Base-by-base conservation (phyloP, 2,329 filamentous ascomycete genomes). In the Fusarium pseudograminearum region DNA sequence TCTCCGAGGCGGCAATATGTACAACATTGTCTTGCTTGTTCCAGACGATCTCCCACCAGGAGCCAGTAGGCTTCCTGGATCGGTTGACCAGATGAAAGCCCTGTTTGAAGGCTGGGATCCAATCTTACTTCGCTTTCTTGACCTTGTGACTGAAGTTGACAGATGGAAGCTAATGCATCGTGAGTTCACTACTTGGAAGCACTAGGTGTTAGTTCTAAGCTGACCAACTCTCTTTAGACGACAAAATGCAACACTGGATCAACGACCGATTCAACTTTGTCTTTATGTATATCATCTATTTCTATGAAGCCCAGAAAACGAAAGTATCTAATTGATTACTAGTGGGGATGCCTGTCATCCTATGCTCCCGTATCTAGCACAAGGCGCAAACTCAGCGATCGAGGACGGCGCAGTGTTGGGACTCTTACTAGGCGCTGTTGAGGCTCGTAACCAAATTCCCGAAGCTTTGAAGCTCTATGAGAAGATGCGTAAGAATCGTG, bases 361-460 rank as follows among this genome's bases (percentile, higher is more conserved):
- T 0, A 90, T 90, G 87, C 78, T 90, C 4, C 88, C 87, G 5
- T 87, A 88, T 67, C 81, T 89, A 30, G 90, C 87, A 0, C 90
- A 89, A 76, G 90, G 90, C 0, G 90, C 90, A 16, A 91, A 91
- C 73, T 89, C 85, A 0, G 86, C 87, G 1, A 81, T 93, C 2
- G 90, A 93, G 73, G 90, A 93, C 55, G 90, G 89, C 0, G 89
- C 89, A 0, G 88, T 90, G 0, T 78, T 92, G 0, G 90, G 90
- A 1, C 80, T 83, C 1, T 72, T 91, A 2, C 78, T 92, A 0
- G 84, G 84, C 0, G 80, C 83, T 4, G 79, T 90, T 12, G 77
- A 80, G 34, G 77, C 76, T 1, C 83, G 80, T 47, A 79, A 83
- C 0, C 81, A 86, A 30, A 61, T 89, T 3, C 81, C 82, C 0